Evolutionary conservation across 108 stramenopile genomes (phyloP), one percentile per base, ranked within the genome.

Genomic region (Skeletonema costatum): DNA sequence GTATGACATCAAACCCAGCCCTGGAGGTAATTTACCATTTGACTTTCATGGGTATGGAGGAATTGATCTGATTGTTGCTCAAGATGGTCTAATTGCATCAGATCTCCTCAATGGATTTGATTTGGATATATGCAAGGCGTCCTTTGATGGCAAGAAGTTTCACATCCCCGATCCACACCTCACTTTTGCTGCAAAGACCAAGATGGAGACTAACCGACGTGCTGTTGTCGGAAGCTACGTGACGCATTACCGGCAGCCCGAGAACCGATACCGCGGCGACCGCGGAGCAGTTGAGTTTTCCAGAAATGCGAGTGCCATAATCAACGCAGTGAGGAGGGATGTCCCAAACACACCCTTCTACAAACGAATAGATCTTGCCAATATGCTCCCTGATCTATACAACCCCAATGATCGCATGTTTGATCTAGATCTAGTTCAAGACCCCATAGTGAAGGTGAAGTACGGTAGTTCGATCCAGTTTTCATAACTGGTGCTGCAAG

Each of bases 111-210:
- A 70, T 19, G 68, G 32, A 10, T 76, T 70, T 8, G 75, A 76
- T 56, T 30, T 76, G 7, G 59, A 17, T 0, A 60, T 70, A 14
- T 76, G 69, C 32, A 76, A 76, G 53, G 68, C 70, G 12, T 62
- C 59, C 2, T 76, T 70, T 9, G 69, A 76, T 32, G 75, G 75
- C 1, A 70, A 71, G 21, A 71, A 35, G 4, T 76, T 76, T 16
- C 70, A 56, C 32, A 76, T 76, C 16, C 75, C 75, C 16, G 75
- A 76, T 32, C 75, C 75, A 1, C 75, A 76, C 32, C 56, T 60
- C 4, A 71, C 75, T 4, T 76, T 76, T 31, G 17, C 59, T 46
- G 31, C 12, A 21, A 42, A 76, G 75, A 30, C 75, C 14, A 70
- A 14, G 13, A 68, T 76, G 66, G 75, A 76, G 59, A 16, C 75